Conservation (phyloP, 768 basidiomycete genomes). For the Termitomyces eurrhizus region DNA sequence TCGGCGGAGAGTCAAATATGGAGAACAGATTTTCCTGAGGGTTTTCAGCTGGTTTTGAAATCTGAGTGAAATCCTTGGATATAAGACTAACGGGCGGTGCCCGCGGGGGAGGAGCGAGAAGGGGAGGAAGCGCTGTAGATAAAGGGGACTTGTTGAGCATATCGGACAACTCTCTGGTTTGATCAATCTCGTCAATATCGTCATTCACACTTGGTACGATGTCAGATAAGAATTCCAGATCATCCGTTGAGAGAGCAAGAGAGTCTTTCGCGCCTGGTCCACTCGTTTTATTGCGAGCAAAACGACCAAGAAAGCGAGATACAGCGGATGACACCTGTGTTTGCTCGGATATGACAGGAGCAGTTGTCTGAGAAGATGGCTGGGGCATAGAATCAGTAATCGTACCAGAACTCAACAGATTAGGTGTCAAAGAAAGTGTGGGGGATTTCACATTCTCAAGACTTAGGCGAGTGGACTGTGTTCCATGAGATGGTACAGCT, state of each 20-base stretch:
- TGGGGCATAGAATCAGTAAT: neutral
- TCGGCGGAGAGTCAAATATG: conserved; percentile 21
- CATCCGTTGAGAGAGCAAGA: conserved; percentile 71
- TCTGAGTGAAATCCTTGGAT: neutral
- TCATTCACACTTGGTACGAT: conserved; percentile 55
- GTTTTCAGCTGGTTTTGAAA: conserved; percentile 1
- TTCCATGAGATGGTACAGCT: conserved; percentile 14
- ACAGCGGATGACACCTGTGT: conserved; percentile 58
- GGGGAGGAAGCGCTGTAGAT: conserved; percentile 42
- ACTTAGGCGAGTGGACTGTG: conserved; percentile 23
- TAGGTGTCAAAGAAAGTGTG: conserved; percentile 9
- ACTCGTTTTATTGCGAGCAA: conserved; percentile 48
- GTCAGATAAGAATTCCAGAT: conserved; percentile 78
- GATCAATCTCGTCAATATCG: conserved; percentile 28
- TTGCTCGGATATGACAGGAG: conserved; percentile 19
- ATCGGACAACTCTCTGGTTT: conserved; percentile 34
- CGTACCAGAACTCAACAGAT: conserved; percentile 6
- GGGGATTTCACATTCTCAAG: conserved; percentile 16
- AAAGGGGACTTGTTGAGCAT: conserved; percentile 40
- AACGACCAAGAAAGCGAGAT: conserved; percentile 77
- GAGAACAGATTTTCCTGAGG: conserved; percentile 24
- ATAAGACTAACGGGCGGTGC: conserved; percentile 16
- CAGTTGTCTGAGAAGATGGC: conserved; percentile 12
- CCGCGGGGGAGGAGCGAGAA: conserved; percentile 33
- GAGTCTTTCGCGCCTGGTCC: conserved; percentile 42